These are phyloP conservation scores for Cylindrotheca fusiformis DNA, from an alignment of 108 stramenopile species.

Conservation along the genomic window DNA sequence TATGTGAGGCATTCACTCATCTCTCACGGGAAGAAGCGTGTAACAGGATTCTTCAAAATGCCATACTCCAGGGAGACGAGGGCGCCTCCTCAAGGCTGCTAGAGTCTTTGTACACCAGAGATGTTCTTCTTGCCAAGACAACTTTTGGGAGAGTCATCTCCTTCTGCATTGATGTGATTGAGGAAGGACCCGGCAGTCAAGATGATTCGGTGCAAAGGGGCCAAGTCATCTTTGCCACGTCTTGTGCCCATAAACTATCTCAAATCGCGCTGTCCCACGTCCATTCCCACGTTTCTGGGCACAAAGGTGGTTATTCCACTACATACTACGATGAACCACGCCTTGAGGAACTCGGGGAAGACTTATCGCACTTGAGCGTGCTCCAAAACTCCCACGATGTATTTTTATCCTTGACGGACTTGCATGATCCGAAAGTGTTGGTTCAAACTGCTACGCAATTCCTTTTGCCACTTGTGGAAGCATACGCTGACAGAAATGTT, in stretches of 20 bases:
- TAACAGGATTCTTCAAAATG: conserved; percentile 46
- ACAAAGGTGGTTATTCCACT: conserved; percentile 18
- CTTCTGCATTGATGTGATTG: conserved; percentile 33
- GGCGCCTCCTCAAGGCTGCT: conserved; percentile 15
- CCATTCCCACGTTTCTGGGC: conserved; percentile 3
- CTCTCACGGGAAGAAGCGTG: conserved; percentile 56
- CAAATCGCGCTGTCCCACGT: conserved; percentile 20
- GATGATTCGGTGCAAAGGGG: not conserved
- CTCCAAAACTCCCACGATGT: conserved; percentile 23
- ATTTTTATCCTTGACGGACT: conserved; percentile 20
- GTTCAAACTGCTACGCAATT: conserved; percentile 12
- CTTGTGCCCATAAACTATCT: conserved; percentile 20
- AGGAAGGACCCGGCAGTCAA: conserved; percentile 8
- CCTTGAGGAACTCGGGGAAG: conserved; percentile 15
- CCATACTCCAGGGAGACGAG: conserved; percentile 33
- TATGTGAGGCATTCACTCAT: conserved; percentile 79
- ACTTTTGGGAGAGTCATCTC: conserved; percentile 22
- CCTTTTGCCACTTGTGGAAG: conserved; percentile 4
- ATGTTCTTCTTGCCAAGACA: conserved; percentile 12
- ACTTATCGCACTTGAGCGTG: conserved; percentile 18
- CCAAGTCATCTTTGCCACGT: conserved; percentile 6
- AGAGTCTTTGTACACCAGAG: conserved; percentile 12
- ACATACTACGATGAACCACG: conserved; percentile 20
- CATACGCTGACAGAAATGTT: conserved; percentile 6
- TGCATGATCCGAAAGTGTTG: conserved; percentile 19